phyloP scores from a whole-genome alignment of 768 basidiomycete genomes.

The Russula abietina region DNA sequence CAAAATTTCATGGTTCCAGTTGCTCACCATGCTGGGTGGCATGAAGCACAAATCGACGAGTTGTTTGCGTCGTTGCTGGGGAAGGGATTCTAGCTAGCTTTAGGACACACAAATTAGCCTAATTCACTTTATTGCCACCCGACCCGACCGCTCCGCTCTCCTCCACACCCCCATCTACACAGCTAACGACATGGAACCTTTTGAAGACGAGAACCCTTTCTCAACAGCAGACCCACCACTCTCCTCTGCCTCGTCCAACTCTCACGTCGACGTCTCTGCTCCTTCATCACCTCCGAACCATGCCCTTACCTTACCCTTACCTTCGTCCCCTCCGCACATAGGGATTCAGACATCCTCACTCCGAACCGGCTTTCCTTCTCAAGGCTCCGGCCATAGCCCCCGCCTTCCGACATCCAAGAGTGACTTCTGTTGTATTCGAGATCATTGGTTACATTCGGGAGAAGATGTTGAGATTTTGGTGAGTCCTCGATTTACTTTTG shows the following conservation, averaged over 20 bases:
- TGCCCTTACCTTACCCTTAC: constrained; percentile 43
- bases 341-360: constrained; percentile 25
- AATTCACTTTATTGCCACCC: not conserved
- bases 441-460: constrained; percentile 72
- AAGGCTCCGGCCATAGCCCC: constrained; percentile 48
- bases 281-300: constrained; percentile 48
- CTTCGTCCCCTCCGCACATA: constrained; percentile 33
- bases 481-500: constrained; percentile 25
- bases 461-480: constrained; percentile 80
- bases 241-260: constrained; percentile 48
- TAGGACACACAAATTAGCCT: not conserved
- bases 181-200: constrained; percentile 30
- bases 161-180: not conserved
- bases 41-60: constrained; percentile 95
- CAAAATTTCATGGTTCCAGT: constrained; percentile 97
- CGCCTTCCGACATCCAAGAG: constrained; percentile 51
- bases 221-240: constrained; percentile 32
- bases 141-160: not conserved
- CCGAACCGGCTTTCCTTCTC: constrained; percentile 48
- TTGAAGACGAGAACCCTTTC: constrained; percentile 42
- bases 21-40: constrained; percentile 62
- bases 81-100: constrained; percentile 38
- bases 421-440: constrained; percentile 73
- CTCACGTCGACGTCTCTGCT: constrained; percentile 50
- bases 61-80: constrained; percentile 86